Percentiles rank a stretch among this genome's conserved stretches.
Evolutionary conservation across 768 basidiomycete genomes (phyloP).

Genomic region (Hysterangium stoloniferum): DNA sequence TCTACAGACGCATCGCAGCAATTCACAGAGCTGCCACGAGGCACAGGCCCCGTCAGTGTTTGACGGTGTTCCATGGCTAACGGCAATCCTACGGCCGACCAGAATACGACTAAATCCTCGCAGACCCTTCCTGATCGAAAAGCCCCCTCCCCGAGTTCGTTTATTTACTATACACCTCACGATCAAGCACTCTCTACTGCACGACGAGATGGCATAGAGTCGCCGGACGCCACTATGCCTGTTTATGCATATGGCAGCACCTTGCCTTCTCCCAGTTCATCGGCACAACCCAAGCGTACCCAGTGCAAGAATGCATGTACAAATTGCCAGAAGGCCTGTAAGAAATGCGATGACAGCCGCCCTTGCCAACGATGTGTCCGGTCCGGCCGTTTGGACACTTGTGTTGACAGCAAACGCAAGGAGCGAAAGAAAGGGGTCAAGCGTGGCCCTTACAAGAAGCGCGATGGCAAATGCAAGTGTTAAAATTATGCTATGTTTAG

Average conservation of each 20-base stretch:
- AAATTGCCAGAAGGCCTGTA: slow-evolving; percentile 86
- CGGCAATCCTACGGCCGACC: neutral
- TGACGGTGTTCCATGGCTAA: neutral
- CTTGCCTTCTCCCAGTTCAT: neutral
- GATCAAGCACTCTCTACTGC: no score
- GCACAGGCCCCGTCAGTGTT: neutral
- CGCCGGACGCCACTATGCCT: slow-evolving; percentile 5
- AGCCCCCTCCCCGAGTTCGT: no score
- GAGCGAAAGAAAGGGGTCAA: slow-evolving; percentile 86
- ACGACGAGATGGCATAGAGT: no score
- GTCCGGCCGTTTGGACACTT: slow-evolving; percentile 81
- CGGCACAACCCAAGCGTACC: slow-evolving; percentile 59
- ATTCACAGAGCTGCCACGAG: no score
- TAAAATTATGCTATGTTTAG: neutral
- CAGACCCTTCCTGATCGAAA: no score
- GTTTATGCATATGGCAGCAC: slow-evolving; percentile 9
- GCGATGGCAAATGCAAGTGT: slow-evolving; percentile 78
- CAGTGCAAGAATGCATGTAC: slow-evolving; percentile 92
- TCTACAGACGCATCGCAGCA: no score
- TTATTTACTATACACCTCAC: no score
- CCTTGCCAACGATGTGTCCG: slow-evolving; percentile 91
- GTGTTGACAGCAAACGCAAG: slow-evolving; percentile 86
- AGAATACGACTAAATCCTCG: neutral
- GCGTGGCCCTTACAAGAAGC: slow-evolving; percentile 90
- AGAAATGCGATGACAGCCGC: slow-evolving; percentile 86